Conservation (phyloP, 1,284 basidiomycete species). For the Somion occarium region DNA sequence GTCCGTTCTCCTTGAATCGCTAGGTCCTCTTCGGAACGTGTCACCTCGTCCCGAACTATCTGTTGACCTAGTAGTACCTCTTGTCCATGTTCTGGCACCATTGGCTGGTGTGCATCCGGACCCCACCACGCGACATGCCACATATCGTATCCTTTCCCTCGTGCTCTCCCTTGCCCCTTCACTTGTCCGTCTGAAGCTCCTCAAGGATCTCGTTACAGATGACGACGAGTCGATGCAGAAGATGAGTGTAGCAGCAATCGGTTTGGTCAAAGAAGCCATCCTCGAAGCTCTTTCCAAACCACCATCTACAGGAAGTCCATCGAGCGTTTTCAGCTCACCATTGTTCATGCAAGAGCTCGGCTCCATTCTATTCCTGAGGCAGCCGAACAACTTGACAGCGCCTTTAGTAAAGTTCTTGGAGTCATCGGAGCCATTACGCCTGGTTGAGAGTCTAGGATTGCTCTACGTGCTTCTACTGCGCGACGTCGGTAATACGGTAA, state of each 20-base stretch:
- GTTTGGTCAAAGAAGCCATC: conserved; percentile 61
- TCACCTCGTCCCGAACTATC: conserved; percentile 28
- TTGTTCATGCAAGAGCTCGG: conserved; percentile 47
- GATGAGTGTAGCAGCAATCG: conserved; percentile 62
- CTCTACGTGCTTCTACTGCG: conserved; percentile 47
- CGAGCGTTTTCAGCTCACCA: conserved; percentile 43
- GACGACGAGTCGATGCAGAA: conserved; percentile 45
- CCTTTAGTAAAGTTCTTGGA: conserved; percentile 37
- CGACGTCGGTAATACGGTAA: conserved; percentile 43
- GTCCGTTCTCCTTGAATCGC: conserved; percentile 42
- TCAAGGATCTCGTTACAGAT: conserved; percentile 45
- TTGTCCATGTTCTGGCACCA: conserved; percentile 45
- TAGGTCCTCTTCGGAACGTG: conserved; percentile 28
- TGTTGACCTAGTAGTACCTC: conserved; percentile 40
- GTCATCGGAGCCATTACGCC: conserved; percentile 41
- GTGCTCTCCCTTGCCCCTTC: conserved; percentile 44
- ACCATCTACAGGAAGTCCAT: conserved; percentile 15
- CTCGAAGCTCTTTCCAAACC: conserved; percentile 40
- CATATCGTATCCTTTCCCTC: conserved; percentile 53
- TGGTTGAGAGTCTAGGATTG: conserved; percentile 49
- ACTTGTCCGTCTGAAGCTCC: conserved; percentile 44
- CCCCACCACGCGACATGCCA: conserved; percentile 48
- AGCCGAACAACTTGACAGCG: conserved; percentile 34
- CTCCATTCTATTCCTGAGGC: conserved; percentile 45
- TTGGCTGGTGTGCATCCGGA: conserved; percentile 60